A percentile compares a stretch with the other conserved stretches of the same genome.
Evolutionary conservation across 163 green algal species (phyloP).

Genomic region (Smithsoniella earleae): DNA sequence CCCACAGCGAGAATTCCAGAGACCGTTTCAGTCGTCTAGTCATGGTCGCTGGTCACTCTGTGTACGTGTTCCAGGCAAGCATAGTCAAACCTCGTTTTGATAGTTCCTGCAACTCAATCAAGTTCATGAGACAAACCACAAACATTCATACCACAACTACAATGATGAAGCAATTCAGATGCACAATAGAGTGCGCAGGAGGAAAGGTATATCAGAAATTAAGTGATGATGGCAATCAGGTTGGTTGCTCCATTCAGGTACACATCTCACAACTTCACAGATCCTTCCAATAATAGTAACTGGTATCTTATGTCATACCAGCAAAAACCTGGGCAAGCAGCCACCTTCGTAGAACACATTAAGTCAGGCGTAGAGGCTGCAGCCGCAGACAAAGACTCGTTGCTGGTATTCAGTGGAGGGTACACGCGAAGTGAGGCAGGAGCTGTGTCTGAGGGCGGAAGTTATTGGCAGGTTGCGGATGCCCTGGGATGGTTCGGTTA

Average conservation of each 20-base stretch:
- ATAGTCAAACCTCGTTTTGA: no score
- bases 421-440: slow-evolving; percentile 16
- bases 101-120: no score
- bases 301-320: slow-evolving; percentile 19
- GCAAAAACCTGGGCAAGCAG: neutral
- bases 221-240: no score
- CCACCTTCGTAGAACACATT: slow-evolving; percentile 19
- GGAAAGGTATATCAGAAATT: no score
- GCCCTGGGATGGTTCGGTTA: slow-evolving; percentile 10
- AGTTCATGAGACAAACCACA: no score
- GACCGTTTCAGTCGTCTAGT: neutral
- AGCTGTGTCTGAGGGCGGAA: slow-evolving; percentile 1
- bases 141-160: no score
- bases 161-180: no score
- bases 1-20: neutral
- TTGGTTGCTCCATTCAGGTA: no score
- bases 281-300: neutral
- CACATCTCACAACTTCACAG: slow-evolving; percentile 9
- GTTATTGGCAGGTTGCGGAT: slow-evolving; percentile 28
- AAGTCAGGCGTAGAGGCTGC: slow-evolving; percentile 17
- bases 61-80: no score
- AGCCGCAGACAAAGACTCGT: neutral
- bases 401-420: slow-evolving; percentile 7
- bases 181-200: no score
- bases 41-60: slow-evolving; percentile 21